A percentile compares a stretch with the other conserved stretches of the same genome.
phyloP scores from a whole-genome alignment of 257 asterid species.

The Rhazya stricta region DNA sequence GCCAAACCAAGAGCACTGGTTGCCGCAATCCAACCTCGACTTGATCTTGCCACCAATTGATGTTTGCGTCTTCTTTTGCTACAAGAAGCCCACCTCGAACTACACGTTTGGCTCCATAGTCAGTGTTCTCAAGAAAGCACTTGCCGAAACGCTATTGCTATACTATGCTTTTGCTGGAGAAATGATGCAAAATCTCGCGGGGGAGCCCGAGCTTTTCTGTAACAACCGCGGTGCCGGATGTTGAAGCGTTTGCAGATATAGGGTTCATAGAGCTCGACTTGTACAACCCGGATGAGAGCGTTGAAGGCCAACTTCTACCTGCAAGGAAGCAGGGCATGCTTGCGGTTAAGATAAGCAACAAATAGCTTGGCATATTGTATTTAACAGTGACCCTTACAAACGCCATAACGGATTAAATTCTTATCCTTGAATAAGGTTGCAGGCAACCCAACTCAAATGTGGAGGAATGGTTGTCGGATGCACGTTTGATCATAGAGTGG shows the following conservation, averaged over 20 bases:
- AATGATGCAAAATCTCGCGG: conserved; percentile 34
- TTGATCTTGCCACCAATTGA: conserved; percentile 55
- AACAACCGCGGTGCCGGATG: conserved; percentile 52
- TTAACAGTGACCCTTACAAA: background rate
- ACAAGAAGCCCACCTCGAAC: background rate
- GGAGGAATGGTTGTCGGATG: conserved; percentile 67
- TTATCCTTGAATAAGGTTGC: background rate
- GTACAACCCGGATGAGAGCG: conserved; percentile 42
- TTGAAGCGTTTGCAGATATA: conserved; percentile 45
- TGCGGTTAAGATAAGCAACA: conserved; percentile 42
- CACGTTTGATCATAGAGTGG: conserved; percentile 62
- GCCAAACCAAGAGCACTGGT: conserved; percentile 48
- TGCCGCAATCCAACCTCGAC: conserved; percentile 69
- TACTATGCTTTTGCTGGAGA: conserved; percentile 47
- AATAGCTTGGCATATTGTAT: background rate
- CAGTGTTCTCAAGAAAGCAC: conserved; percentile 35
- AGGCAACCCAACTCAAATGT: conserved; percentile 55
- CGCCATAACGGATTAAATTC: background rate
- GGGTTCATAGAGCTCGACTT: conserved; percentile 38
- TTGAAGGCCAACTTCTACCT: conserved; percentile 59
- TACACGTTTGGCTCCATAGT: conserved; percentile 22
- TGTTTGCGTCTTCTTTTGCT: conserved; percentile 54
- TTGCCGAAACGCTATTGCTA: conserved; percentile 42
- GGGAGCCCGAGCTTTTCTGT: conserved; percentile 57
- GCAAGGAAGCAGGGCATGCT: conserved; percentile 40